Percentiles rank a stretch among this genome's conserved stretches.
Evolutionary conservation across 805 yeast species (phyloP).

Genomic region (Saturnispora mendoncae): DNA sequence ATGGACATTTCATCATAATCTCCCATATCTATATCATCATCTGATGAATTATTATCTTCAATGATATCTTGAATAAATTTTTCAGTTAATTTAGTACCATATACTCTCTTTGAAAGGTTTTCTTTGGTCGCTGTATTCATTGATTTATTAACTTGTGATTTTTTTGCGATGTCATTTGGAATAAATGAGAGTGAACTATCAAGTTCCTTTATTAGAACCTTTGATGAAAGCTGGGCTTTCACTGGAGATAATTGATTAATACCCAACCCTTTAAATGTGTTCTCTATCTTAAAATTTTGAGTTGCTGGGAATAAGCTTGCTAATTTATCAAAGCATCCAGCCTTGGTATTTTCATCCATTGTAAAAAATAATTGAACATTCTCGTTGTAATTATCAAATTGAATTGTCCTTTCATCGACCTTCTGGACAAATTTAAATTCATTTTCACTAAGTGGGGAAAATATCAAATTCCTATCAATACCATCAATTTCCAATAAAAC

Average conservation of each 20-base stretch:
- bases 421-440: constrained; percentile 22
- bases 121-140: background rate
- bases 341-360: background rate
- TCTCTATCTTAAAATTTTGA: background rate
- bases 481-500: constrained; percentile 28
- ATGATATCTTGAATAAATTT: constrained; percentile 7
- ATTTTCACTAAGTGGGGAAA: constrained; percentile 27
- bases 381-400: constrained; percentile 4
- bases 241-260: constrained; percentile 2
- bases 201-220: background rate
- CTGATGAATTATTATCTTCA: constrained; percentile 6
- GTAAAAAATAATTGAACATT: constrained; percentile 13
- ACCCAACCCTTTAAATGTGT: constrained; percentile 8
- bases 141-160: background rate
- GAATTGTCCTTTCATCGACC: constrained; percentile 11
- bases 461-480: constrained; percentile 25
- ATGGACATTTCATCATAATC: constrained; percentile 6
- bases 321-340: constrained; percentile 2
- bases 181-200: background rate
- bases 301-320: constrained; percentile 11
- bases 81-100: constrained; percentile 6
- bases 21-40: constrained; percentile 10
- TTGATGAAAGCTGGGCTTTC: background rate
- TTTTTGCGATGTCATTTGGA: background rate
- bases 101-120: background rate